A percentile compares a stretch with the other conserved stretches of the same genome.
Conservation (phyloP, 176 grass and related monocot genomes). For the Dendrocalamus sinicus region DNA sequence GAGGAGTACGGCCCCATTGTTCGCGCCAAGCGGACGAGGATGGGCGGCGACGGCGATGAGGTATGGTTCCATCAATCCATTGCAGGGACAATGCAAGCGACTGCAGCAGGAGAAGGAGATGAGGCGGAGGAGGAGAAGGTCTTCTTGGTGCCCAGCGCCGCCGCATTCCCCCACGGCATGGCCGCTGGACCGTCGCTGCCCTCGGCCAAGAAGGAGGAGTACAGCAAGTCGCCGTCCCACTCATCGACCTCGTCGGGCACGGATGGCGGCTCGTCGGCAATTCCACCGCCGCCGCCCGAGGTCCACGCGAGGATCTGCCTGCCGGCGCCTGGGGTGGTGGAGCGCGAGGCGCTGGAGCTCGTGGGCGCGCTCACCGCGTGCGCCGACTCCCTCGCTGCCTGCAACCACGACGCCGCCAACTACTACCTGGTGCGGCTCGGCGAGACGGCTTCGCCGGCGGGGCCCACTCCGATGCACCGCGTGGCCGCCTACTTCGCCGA, state of each 20-base stretch:
- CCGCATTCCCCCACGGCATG: slow-evolving; percentile 68
- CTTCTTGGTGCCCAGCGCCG: slow-evolving; percentile 73
- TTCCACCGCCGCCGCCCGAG: slow-evolving; percentile 16
- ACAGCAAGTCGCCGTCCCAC: slow-evolving; percentile 79
- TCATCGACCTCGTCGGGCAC: slow-evolving; percentile 76
- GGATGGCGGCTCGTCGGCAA: slow-evolving; percentile 46
- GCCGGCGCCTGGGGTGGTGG: background rate
- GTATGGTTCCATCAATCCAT: slow-evolving; percentile 88
- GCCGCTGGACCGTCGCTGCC: slow-evolving; percentile 52
- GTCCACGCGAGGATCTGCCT: slow-evolving; percentile 1
- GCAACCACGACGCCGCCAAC: slow-evolving; percentile 72
- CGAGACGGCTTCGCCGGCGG: slow-evolving; percentile 62
- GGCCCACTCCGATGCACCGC: slow-evolving; percentile 77
- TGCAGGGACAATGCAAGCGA: slow-evolving; percentile 50
- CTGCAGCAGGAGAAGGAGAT: slow-evolving; percentile 31
- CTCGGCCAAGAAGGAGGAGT: slow-evolving; percentile 59
- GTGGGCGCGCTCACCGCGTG: slow-evolving; percentile 65
- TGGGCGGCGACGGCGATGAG: slow-evolving; percentile 53
- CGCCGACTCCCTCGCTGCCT: slow-evolving; percentile 61
- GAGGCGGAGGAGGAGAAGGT: slow-evolving; percentile 70
- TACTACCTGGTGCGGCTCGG: slow-evolving; percentile 81
- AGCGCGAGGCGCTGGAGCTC: slow-evolving; percentile 48
- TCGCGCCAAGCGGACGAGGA: slow-evolving; percentile 76
- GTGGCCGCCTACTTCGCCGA: slow-evolving; percentile 86
- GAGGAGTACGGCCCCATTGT: slow-evolving; percentile 61